Conservation (phyloP, 306 rosid species). For the Amphicarpaea edgeworthii region DNA sequence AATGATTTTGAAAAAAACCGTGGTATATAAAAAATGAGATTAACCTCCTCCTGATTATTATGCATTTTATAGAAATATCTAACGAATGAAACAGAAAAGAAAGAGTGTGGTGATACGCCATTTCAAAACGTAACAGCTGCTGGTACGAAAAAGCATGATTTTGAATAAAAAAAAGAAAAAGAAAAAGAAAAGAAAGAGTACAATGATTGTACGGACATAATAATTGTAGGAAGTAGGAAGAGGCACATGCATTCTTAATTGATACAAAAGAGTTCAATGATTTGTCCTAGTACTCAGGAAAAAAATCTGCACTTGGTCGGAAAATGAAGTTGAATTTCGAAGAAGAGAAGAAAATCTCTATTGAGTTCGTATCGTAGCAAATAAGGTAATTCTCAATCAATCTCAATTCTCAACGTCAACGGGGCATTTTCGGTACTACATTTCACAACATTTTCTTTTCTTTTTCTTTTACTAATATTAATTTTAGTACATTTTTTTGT, state of each 20-base stretch:
- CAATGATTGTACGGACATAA: conserved; percentile 12
- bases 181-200: neutral
- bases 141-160: conserved; percentile 1
- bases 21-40: too few relatives aligned
- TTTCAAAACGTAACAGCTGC: neutral
- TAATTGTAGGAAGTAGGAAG: neutral
- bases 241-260: conserved; percentile 23
- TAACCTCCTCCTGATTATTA: too few relatives aligned
- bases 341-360: too few relatives aligned
- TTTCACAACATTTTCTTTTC: neutral
- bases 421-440: neutral
- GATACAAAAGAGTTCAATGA: neutral
- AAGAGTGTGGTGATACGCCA: neutral
- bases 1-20: too few relatives aligned
- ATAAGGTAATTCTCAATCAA: neutral
- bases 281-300: neutral
- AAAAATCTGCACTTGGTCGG: conserved; percentile 3
- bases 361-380: neutral
- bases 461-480: neutral
- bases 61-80: too few relatives aligned
- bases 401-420: neutral
- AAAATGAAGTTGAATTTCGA: too few relatives aligned
- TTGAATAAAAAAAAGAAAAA: neutral
- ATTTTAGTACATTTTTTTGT: too few relatives aligned
- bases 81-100: neutral